phyloP scores from a whole-genome alignment of 1,139 yeast species.

The Lodderomyces pseudojiufengensis region DNA sequence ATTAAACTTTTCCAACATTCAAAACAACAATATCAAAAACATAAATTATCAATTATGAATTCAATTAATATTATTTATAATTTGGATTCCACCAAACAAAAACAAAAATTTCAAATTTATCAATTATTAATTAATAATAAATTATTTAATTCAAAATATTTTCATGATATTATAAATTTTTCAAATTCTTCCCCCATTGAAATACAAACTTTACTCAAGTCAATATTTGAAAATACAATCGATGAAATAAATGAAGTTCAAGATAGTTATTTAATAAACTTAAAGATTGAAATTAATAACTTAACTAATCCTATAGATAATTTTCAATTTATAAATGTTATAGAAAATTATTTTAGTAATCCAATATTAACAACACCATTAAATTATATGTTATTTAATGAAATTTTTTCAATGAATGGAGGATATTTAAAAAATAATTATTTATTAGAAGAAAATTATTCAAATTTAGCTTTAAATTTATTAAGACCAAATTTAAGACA shows the following conservation, averaged over 20 bases:
- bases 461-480: slow-evolving; percentile 36
- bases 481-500: slow-evolving; percentile 38
- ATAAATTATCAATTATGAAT: slow-evolving; percentile 23
- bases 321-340: slow-evolving; percentile 6
- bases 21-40: slow-evolving; percentile 18
- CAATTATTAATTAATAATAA: slow-evolving; percentile 25
- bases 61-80: slow-evolving; percentile 23
- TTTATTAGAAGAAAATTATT: slow-evolving; percentile 34
- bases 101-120: slow-evolving; percentile 31
- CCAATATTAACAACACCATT: slow-evolving; percentile 20
- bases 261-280: slow-evolving; percentile 8
- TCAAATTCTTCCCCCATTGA: neutral
- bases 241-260: slow-evolving; percentile 7
- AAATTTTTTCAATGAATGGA: slow-evolving; percentile 37
- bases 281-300: slow-evolving; percentile 8
- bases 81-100: slow-evolving; percentile 14
- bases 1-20: slow-evolving; percentile 18
- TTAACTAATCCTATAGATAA: slow-evolving; percentile 1
- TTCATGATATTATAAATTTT: slow-evolving; percentile 11
- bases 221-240: neutral
- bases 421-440: slow-evolving; percentile 19
- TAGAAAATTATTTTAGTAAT: slow-evolving; percentile 16
- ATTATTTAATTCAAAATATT: slow-evolving; percentile 17
- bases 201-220: no score
- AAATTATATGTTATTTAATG: slow-evolving; percentile 31